Conservation (phyloP, 495 filamentous ascomycete genomes). For the Friedmanniomyces endolithicus region DNA sequence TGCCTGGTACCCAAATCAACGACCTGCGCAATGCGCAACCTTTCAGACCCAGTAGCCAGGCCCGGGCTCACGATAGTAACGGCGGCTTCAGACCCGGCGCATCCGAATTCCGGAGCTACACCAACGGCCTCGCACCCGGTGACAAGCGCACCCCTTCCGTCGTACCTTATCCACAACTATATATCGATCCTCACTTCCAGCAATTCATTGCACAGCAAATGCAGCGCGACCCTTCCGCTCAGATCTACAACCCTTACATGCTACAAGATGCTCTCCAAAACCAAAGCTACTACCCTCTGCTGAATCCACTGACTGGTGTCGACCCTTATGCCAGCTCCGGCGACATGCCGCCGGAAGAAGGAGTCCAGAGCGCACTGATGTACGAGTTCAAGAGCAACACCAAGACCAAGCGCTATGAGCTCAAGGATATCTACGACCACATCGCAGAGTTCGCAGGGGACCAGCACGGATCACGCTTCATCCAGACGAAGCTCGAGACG, state of each 20-base stretch:
- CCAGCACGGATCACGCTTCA: constrained; percentile 89
- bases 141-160: background rate
- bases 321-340: constrained; percentile 42
- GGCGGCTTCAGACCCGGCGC: background rate
- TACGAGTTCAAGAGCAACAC: constrained; percentile 21
- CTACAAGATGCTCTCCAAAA: constrained; percentile 21
- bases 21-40: constrained; percentile 1
- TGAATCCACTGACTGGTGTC: constrained; percentile 21
- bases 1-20: background rate
- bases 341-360: constrained; percentile 53
- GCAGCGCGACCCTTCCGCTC: constrained; percentile 15
- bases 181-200: constrained; percentile 21
- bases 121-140: background rate
- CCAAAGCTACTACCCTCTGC: constrained; percentile 24
- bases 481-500: constrained; percentile 85
- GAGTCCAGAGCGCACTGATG: constrained; percentile 57
- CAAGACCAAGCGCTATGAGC: constrained; percentile 59
- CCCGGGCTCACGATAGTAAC: background rate
- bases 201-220: constrained; percentile 19
- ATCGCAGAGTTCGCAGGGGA: constrained; percentile 94
- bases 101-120: background rate
- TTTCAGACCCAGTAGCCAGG: background rate
- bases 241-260: constrained; percentile 16
- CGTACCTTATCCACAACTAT: constrained; percentile 16
- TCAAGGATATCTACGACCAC: constrained; percentile 84